Base-by-base conservation (phyloP, 1,284 basidiomycete species). In the Leccinum colubrinum region DNA sequence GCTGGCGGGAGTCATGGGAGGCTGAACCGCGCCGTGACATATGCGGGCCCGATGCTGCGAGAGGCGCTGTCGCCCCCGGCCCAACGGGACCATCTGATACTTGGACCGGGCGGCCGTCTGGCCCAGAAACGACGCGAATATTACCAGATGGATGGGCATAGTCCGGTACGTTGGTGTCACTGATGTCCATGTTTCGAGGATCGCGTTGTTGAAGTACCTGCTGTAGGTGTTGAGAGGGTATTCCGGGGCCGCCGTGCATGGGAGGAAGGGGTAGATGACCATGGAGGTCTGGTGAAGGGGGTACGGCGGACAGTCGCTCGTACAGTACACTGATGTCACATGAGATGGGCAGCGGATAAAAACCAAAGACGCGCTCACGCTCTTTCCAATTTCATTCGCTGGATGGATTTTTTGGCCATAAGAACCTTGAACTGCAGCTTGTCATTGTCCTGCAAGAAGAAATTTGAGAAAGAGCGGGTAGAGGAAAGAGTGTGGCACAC, bases 321-420 rank as follows among this genome's bases (percentile, higher is more conserved):
- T 93, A 93, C 59, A 93, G 76, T 55, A 93, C 85, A 61, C 91
- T 92, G 58, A 65, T 62, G 55, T 60, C 57, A 70, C 59, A 70
- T 73, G 55, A 71, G 71, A 74, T 66, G 67, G 55, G 17, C 61
- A 61, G 51, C 7, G 46, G 61, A 60, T 58, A 59, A 39, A 59
- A 66, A 64, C 63, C 27, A 65, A 52, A 70, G 66, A 71, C 66
- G 62, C 60, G 86, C 92, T 80, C 70, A 95, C 93, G 93, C 91
- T 79, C 94, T 81, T 75, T 96, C 94, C 62, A 96, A 81, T 73
- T 93, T 89, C 84, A 95, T 88, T 51, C 94, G 83, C 73, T 94
- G 92, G 59, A 96, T 94, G 70, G 87, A 91, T 68, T 89, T 87
- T 76, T 93, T 95, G 54, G 92, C 86, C 68, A 90, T 82, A 20